A percentile compares a stretch with the other conserved stretches of the same genome.
Evolutionary conservation across 305 asterid genomes (phyloP).

Genomic region (Fraxinus sp.): DNA sequence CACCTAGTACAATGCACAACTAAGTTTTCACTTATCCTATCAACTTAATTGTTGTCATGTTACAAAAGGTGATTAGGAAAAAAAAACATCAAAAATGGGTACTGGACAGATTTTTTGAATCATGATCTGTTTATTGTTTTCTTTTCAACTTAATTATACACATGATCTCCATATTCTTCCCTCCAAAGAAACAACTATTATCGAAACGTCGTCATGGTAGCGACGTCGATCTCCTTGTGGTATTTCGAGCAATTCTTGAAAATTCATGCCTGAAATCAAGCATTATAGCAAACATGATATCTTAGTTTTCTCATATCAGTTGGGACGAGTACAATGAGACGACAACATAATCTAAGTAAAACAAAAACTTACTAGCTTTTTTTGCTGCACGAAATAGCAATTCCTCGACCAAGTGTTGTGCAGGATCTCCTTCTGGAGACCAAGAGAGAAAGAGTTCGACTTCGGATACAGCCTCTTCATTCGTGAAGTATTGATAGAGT

Average conservation of each 20-base stretch:
- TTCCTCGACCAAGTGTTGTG: conserved; percentile 83
- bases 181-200: conserved; percentile 88
- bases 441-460: conserved; percentile 69
- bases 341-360: conserved; percentile 4
- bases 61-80: conserved; percentile 33
- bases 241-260: conserved; percentile 82
- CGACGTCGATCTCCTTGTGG: conserved; percentile 96
- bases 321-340: neutral
- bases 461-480: conserved; percentile 83
- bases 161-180: conserved; percentile 96
- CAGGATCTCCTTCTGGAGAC: conserved; percentile 95
- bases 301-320: conserved; percentile 2
- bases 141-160: conserved; percentile 47
- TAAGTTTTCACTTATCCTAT: conserved; percentile 37
- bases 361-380: conserved; percentile 61
- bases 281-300: neutral
- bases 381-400: conserved; percentile 91
- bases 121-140: conserved; percentile 21
- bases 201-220: conserved; percentile 89
- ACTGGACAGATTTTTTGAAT: conserved; percentile 16
- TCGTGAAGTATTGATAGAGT: conserved; percentile 85
- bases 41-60: conserved; percentile 33
- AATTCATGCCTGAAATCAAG: conserved; percentile 70
- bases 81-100: conserved; percentile 48
- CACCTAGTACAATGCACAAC: conserved; percentile 39